Evolutionary conservation across 306 rosid genomes (phyloP).

Genomic region (Glycine tomentella): DNA sequence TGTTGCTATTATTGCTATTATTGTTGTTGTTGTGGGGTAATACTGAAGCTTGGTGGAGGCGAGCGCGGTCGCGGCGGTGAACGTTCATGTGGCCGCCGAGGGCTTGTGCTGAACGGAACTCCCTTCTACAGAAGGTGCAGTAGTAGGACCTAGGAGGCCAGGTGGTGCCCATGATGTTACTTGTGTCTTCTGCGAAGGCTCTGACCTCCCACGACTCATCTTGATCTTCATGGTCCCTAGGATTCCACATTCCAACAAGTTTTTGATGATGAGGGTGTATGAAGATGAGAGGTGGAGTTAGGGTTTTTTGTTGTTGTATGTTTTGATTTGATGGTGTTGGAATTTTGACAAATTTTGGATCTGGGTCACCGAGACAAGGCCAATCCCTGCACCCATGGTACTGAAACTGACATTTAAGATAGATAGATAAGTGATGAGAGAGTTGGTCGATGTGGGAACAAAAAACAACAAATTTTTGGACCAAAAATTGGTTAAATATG

Average conservation of each 20-base stretch:
- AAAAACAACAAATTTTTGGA: no score
- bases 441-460: background rate
- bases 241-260: constrained; percentile 67
- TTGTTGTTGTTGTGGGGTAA: background rate
- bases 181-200: constrained; percentile 81
- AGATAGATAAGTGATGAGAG: constrained; percentile 38
- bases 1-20: no score
- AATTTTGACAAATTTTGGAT: constrained; percentile 37
- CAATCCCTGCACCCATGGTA: constrained; percentile 72
- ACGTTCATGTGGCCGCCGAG: constrained; percentile 93
- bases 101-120: constrained; percentile 85
- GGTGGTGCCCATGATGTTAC: constrained; percentile 70
- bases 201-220: constrained; percentile 88
- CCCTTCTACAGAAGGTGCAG: constrained; percentile 77
- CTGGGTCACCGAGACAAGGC: constrained; percentile 68
- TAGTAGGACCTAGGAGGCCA: constrained; percentile 90
- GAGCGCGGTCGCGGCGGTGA: constrained; percentile 92
- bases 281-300: background rate
- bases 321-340: no score
- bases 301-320: constrained; percentile 58
- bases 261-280: no score
- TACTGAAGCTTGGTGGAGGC: constrained; percentile 53
- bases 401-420: constrained; percentile 64
- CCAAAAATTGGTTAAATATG: no score
- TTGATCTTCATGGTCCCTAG: constrained; percentile 50